Conservation (phyloP, 768 basidiomycete species). For the Crassisporium funariophilum region DNA sequence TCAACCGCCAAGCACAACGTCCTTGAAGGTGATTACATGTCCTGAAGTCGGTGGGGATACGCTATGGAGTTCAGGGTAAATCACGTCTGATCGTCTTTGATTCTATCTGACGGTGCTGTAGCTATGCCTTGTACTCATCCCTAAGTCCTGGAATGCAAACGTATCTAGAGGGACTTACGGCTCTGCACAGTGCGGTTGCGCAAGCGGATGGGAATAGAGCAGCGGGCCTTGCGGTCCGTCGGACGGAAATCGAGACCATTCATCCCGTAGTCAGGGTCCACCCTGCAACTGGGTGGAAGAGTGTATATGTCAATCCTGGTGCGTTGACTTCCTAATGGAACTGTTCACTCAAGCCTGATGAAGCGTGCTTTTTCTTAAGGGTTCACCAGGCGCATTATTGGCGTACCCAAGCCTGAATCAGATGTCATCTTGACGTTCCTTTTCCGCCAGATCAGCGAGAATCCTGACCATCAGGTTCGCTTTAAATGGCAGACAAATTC, state of each 20-base stretch:
- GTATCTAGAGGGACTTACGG: constrained; percentile 73
- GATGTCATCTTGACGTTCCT: constrained; percentile 71
- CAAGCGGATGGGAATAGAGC: constrained; percentile 77
- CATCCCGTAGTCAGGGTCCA: constrained; percentile 86
- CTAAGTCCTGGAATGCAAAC: constrained; percentile 73
- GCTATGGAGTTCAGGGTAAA: constrained; percentile 77
- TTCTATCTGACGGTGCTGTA: constrained; percentile 25
- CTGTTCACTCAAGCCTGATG: neutral
- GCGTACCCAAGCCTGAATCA: constrained; percentile 81
- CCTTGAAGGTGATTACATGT: constrained; percentile 70
- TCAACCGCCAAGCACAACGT: constrained; percentile 80
- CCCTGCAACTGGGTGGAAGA: constrained; percentile 85
- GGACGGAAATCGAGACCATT: constrained; percentile 66
- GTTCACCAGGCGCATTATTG: constrained; percentile 79
- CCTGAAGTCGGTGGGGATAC: constrained; percentile 81
- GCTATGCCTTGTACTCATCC: constrained; percentile 83
- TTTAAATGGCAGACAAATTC: constrained; percentile 79
- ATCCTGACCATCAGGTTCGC: constrained; percentile 73
- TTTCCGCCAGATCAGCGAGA: constrained; percentile 69
- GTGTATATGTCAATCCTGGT: constrained; percentile 80
- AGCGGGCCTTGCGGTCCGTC: constrained; percentile 69
- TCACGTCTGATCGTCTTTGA: neutral
- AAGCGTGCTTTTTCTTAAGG: constrained; percentile 37
- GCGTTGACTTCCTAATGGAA: constrained; percentile 12
- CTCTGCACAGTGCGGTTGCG: constrained; percentile 75